Evolutionary conservation across 345 rosid genomes (phyloP), one percentile per base, ranked within the genome.

Genomic region (Moricandia arvensis): DNA sequence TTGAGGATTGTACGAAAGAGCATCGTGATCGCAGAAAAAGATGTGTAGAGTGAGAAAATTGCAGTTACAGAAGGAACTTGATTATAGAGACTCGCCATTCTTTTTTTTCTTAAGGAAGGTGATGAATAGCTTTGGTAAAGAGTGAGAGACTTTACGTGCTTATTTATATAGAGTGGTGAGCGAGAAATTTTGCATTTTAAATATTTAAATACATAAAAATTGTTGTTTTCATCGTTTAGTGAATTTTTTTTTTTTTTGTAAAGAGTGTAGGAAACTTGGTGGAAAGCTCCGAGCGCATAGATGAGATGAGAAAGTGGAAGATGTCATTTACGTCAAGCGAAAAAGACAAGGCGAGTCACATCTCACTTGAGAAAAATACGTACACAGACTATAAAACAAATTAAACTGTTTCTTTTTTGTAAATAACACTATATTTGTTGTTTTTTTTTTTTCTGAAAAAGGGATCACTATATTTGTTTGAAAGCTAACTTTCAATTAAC

Each of bases 21-120:
- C 79, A 80, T 74, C 1, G 79, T 75, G 55, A 80, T 74, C 49
- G 82, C 76, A 1, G 82, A 74, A 6, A 80, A 74, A 29, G 82
- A 74, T 43, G 82, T 74, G 75, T 80, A 80, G 1, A 75, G 72
- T 45, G 82, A 74, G 68, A 80, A 75, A 3, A 79, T 7, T 2
- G 79, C 70, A 0, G 79, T 74, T 3, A 80, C 82, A 17, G 82
- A 75, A 58, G 82, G 79, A 10, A 80, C 59, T 58, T 79, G 71
- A 30, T n/a, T 75, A 15, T 69, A 70, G 24, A 80, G 58, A 58
- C 24, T 51, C 45, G 72, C 79, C 82, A 80, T 79, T 30, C 12
- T 41, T 41, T 38, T 41, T 12, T 43, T 45, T 16, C 16, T 43
- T 13, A 58, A n/a, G 57, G 54, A 75, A 26, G 43, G 38, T 76